Percentiles rank a stretch among this genome's conserved stretches.
Conservation (phyloP, 345 rosid species). For the Zanthoxylum bungeanum region DNA sequence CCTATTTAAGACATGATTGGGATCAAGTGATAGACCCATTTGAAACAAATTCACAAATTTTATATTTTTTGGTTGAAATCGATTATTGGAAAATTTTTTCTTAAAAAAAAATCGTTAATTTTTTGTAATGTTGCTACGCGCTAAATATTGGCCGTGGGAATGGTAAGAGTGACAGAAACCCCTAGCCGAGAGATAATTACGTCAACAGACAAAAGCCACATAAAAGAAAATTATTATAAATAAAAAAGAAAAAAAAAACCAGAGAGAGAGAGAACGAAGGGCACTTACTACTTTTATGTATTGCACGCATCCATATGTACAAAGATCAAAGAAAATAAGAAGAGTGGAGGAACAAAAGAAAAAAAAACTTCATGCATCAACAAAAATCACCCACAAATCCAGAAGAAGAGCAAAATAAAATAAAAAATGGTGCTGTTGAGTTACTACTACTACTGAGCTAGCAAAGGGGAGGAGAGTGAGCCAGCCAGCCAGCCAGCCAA, state of each 20-base stretch:
- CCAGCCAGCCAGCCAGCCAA: too few relatives aligned
- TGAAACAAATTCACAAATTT: too few relatives aligned
- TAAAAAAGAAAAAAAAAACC: conserved; percentile 9
- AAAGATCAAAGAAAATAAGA: conserved; percentile 13
- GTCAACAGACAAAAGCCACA: conserved; percentile 34
- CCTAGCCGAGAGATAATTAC: conserved; percentile 22
- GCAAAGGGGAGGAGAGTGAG: too few relatives aligned
- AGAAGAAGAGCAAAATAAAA: conserved; percentile 12
- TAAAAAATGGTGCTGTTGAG: conserved; percentile 13
- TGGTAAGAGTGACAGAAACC: conserved; percentile 19
- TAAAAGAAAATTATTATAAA: conserved; percentile 10
- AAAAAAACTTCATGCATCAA: too few relatives aligned
- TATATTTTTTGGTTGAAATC: too few relatives aligned
- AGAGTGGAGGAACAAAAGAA: neutral
- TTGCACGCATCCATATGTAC: conserved; percentile 54
- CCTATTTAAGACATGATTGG: too few relatives aligned
- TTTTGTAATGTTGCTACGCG: too few relatives aligned
- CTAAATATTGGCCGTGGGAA: conserved; percentile 4
- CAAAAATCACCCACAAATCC: conserved; percentile 7
- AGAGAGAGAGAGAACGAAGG: conserved; percentile 22
- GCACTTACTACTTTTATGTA: conserved; percentile 52
- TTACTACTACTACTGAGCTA: too few relatives aligned
- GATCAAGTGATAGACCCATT: too few relatives aligned
- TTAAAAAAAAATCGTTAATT: too few relatives aligned
- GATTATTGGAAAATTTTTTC: too few relatives aligned